These are phyloP conservation scores for Monosporascus ibericus DNA, from an alignment of 2,329 filamentous ascomycete species.

Conservation along the genomic window DNA sequence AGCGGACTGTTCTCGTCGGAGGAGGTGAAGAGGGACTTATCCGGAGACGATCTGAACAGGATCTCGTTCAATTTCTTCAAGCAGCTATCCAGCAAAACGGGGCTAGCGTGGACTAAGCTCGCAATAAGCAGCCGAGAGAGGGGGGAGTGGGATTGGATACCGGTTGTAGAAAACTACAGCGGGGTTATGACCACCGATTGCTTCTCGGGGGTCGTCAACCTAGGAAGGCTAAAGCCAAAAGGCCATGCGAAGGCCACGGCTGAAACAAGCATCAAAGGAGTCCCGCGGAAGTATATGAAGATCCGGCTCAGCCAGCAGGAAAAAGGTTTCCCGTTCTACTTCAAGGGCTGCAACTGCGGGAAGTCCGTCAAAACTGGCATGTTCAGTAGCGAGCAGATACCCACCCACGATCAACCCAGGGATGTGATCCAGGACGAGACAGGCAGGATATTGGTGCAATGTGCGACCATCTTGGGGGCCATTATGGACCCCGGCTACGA, in stretches of 20 bases:
- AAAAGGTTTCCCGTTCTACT: slow-evolving; percentile 16
- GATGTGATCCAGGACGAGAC: slow-evolving; percentile 8
- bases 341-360: slow-evolving; percentile 15
- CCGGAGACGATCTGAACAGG: slow-evolving; percentile 8
- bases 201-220: slow-evolving; percentile 19
- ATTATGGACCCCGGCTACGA: slow-evolving; percentile 6
- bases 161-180: slow-evolving; percentile 13
- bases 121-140: slow-evolving; percentile 20
- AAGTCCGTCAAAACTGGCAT: slow-evolving; percentile 4
- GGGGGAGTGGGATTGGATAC: slow-evolving; percentile 21
- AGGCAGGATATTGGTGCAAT: slow-evolving; percentile 5
- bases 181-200: slow-evolving; percentile 18
- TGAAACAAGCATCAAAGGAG: slow-evolving; percentile 14
- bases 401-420: not conserved
- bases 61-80: slow-evolving; percentile 23
- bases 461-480: slow-evolving; percentile 4
- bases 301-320: slow-evolving; percentile 15
- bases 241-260: slow-evolving; percentile 7
- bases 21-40: slow-evolving; percentile 6
- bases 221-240: slow-evolving; percentile 13
- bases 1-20: slow-evolving; percentile 18
- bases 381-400: slow-evolving; percentile 3
- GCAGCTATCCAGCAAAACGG: slow-evolving; percentile 19
- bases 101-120: slow-evolving; percentile 21
- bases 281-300: slow-evolving; percentile 18